These are phyloP conservation scores for Lactarius hengduanensis DNA, from an alignment of 768 basidiomycete species.

Conservation along the genomic window DNA sequence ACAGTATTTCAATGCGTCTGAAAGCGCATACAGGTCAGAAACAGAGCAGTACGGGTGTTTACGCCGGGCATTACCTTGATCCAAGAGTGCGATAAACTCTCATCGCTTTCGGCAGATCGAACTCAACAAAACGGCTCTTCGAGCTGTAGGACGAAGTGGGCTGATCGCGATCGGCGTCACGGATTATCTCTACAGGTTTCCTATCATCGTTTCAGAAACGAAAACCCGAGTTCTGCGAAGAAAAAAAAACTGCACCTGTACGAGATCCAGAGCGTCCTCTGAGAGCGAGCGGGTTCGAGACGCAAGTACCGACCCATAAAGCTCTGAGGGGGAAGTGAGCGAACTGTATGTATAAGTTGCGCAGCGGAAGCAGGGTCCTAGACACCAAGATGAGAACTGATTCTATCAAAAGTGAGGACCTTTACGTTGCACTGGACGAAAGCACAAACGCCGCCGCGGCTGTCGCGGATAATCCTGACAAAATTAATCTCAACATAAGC, in stretches of 20 bases:
- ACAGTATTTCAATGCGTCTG: conserved; percentile 29
- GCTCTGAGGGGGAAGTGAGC: conserved; percentile 51
- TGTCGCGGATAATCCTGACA: conserved; percentile 71
- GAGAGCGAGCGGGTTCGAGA: conserved; percentile 75
- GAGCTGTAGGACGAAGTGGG: conserved; percentile 26
- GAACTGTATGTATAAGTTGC: conserved; percentile 58
- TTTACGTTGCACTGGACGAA: conserved; percentile 83
- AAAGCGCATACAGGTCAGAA: conserved; percentile 35
- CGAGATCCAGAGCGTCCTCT: conserved; percentile 70
- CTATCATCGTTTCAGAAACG: conserved; percentile 31
- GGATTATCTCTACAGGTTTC: conserved; percentile 39
- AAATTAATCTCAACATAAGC: conserved; percentile 62
- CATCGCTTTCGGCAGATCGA: conserved; percentile 57
- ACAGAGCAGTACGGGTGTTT: background rate
- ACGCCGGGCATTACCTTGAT: conserved; percentile 45
- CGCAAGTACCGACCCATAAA: conserved; percentile 74
- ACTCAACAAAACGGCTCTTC: conserved; percentile 28
- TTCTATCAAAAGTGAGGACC: conserved; percentile 18
- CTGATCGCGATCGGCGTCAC: conserved; percentile 24
- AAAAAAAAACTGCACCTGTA: conserved; percentile 51
- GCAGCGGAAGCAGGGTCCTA: conserved; percentile 61
- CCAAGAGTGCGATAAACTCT: conserved; percentile 53
- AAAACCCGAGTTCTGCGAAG: background rate
- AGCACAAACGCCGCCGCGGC: conserved; percentile 76
- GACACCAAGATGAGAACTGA: background rate